Evolutionary conservation across 768 basidiomycete genomes (phyloP), one percentile per base, ranked within the genome.

Genomic region (Phylloporus rhodoxanthus): DNA sequence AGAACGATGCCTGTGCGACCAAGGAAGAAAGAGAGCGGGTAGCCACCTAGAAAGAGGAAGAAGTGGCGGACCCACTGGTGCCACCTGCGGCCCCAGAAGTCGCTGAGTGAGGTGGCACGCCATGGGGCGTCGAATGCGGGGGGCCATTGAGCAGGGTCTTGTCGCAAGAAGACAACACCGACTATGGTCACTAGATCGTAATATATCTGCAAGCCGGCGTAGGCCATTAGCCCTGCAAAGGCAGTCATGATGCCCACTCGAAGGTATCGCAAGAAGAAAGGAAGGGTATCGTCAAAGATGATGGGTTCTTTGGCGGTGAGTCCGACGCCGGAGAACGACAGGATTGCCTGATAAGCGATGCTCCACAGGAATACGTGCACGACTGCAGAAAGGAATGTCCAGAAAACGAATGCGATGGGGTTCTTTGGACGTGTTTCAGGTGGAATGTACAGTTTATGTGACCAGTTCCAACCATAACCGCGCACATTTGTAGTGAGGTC

Each of bases 381-480:
- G 26, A 74, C 29, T 20, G 69, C 56, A 19, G 69, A 71, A 11
- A 54, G 9, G 9, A 71, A 41, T 0, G 75, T 72, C 6, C 63
- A 52, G 15, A 63, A 44, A 3, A 70, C 38, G 57, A 81, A 83
- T 11, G 62, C 53, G 1, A 50, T 17, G 8, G 61, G 70, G n/a
- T 75, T 72, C 1, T 59, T 51, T 2, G 73, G 69, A 17, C 76
- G 74, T 9, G 67, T 72, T 53, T 77, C 75, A 5, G 50, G 61
- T 5, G 69, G 63, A 23, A 67, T 28, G 43, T 60, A 47, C 9
- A 60, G 9, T 21, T 57, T 52, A 26, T 63, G 56, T 1, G 81
- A 79, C 76, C 80, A 84, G 36, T 75, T 67, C 83, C 84, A 85
- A 13, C 79, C 81, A 42, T 70, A 58, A 7, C 84, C 84, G 15